Evolutionary conservation across 2,329 filamentous ascomycete species (phyloP), one percentile per base, ranked within the genome.

Genomic region (Paraconiothyrium brasiliense): DNA sequence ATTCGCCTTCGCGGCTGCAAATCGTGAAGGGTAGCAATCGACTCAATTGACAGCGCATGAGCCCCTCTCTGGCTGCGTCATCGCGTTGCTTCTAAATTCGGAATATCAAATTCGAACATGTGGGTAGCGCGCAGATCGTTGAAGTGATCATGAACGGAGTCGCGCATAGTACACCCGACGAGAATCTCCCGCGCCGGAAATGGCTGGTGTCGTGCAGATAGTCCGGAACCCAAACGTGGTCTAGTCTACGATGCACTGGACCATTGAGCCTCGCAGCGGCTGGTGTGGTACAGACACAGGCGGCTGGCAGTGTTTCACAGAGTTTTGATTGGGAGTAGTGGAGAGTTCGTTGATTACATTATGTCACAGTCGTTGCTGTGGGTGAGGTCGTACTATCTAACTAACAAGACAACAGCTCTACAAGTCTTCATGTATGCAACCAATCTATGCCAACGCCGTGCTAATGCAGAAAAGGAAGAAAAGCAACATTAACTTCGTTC

Each of bases 401-500:
- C 39, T 47, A 37, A 34, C 39, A 47, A 32, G 39, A 47, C 35
- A 30, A 11, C 10, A 22, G 27, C 27, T 39, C 41, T 22, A 20
- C 24, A 27, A 44, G 14, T 49, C 35, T n/a, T 30, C 30, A 5
- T 51, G 39, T 39, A 48, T 54, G 20, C 49, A 3, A 10, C 55
- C 61, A 22, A 39, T 62, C 62, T 62, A 65, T 60, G 4, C 54
- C 32, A 64, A 64, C 61, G 58, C 64, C 64, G 49, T 54, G 61
- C 64, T 63, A 27, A 66, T 63, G 58, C 56, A 39, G 34, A 14
- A 43, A 27, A 46, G 34, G 30, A 56, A 39, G 30, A 54, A 49
- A 57, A 55, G 47, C 13, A 51, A 52, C 11, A 46, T 22, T 24
- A 1, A 14, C 16, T 13, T 35, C 35, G 27, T 8, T 8, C 16